phyloP scores from a whole-genome alignment of 2,329 filamentous ascomycete species.

The Cladosporium sp. region DNA sequence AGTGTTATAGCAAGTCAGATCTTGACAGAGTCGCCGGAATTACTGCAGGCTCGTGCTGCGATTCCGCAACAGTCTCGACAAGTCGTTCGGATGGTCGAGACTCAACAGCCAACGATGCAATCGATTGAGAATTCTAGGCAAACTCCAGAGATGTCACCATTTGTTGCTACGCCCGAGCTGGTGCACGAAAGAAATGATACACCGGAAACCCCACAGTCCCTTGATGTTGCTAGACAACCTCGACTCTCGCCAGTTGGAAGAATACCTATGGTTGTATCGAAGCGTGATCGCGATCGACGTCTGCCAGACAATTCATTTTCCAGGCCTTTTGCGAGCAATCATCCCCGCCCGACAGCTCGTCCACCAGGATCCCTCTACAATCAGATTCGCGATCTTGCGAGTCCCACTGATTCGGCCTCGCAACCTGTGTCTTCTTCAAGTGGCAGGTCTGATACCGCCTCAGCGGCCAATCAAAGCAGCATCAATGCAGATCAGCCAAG shows the following conservation, averaged over 20 bases:
- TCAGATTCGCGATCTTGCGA: conserved; percentile 32
- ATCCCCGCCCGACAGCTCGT: conserved; percentile 33
- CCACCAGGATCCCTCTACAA: conserved; percentile 26
- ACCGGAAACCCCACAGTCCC: conserved; percentile 25
- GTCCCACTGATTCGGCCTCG: conserved; percentile 25
- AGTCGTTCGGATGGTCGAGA: conserved; percentile 16
- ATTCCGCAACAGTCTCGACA: conserved; percentile 20
- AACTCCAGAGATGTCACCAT: background rate
- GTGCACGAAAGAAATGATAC: conserved; percentile 22
- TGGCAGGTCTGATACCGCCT: conserved; percentile 22
- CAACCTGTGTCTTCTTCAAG: conserved; percentile 28
- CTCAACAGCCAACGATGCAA: background rate
- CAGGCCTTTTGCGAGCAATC: conserved; percentile 62
- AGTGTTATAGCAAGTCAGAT: conserved; percentile 21
- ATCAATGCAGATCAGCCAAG: conserved; percentile 19
- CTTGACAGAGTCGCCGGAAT: conserved; percentile 23
- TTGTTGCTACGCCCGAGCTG: conserved; percentile 13
- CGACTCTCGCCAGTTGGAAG: conserved; percentile 75
- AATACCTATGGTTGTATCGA: conserved; percentile 76
- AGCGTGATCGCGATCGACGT: conserved; percentile 57
- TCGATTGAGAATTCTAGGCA: background rate
- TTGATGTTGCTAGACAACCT: conserved; percentile 16
- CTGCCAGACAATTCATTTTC: conserved; percentile 79
- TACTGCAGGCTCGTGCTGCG: conserved; percentile 21
- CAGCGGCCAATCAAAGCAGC: conserved; percentile 19